Evolutionary conservation across 805 yeast genomes (phyloP).

Genomic region (Tetrapisispora fleetii): DNA sequence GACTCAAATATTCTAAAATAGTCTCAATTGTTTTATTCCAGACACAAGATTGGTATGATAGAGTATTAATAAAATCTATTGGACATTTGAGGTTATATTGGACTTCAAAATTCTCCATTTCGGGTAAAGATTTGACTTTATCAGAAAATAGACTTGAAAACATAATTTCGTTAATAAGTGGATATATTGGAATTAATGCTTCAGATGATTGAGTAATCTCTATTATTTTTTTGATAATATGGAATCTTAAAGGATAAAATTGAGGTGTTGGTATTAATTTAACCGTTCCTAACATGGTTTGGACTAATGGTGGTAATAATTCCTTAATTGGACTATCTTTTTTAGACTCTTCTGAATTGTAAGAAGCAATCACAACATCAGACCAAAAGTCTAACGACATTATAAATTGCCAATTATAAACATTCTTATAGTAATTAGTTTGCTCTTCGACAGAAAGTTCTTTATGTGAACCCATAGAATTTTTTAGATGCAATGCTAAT

Average conservation of each 20-base stretch:
- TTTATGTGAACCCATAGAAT: conserved; percentile 58
- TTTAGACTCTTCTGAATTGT: conserved; percentile 49
- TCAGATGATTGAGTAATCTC: conserved; percentile 79
- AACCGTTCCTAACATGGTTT: conserved; percentile 85
- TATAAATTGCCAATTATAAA: conserved; percentile 94
- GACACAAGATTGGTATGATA: conserved; percentile 77
- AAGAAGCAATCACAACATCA: conserved; percentile 64
- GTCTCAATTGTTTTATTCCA: conserved; percentile 76
- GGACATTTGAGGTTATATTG: conserved; percentile 76
- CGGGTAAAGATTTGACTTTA: conserved; percentile 47
- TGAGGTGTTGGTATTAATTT: conserved; percentile 88
- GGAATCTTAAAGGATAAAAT: conserved; percentile 87
- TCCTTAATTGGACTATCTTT: conserved; percentile 61
- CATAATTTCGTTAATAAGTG: conserved; percentile 71
- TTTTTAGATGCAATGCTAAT: conserved; percentile 84
- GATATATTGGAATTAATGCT: conserved; percentile 83
- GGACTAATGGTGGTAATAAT: conserved; percentile 86
- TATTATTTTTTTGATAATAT: conserved; percentile 68
- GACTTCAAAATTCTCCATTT: conserved; percentile 65
- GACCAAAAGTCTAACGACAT: conserved; percentile 97
- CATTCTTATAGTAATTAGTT: conserved; percentile 72
- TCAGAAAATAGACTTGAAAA: conserved; percentile 73
- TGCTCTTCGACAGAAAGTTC: conserved; percentile 24
- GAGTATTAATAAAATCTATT: conserved; percentile 70
- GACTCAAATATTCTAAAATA: conserved; percentile 67